Evolutionary conservation across 1,284 basidiomycete genomes (phyloP).

Genomic region (Puccinia horiana): DNA sequence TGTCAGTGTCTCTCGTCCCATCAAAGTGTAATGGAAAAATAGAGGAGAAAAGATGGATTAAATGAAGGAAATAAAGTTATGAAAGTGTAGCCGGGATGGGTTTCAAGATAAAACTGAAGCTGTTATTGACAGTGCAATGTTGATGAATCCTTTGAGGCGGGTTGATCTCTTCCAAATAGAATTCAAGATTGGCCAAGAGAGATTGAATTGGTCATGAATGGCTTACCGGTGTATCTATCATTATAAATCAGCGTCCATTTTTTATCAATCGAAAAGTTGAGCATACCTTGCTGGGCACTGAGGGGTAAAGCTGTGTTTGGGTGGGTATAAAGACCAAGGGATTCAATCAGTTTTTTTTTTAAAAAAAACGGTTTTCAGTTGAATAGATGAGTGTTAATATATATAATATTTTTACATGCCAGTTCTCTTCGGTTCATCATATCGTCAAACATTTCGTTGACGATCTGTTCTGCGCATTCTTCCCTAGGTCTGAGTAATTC

Average conservation of each 20-base stretch:
- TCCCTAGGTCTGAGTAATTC: slow-evolving; percentile 31
- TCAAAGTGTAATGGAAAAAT: no score
- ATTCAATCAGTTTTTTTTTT: background rate
- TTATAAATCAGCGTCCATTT: slow-evolving; percentile 49
- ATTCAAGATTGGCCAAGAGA: background rate
- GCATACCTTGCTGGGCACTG: slow-evolving; percentile 45
- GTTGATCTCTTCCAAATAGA: background rate
- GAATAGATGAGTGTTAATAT: background rate
- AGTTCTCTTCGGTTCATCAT: slow-evolving; percentile 48
- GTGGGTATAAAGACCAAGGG: background rate
- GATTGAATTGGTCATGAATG: background rate
- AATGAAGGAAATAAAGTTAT: no score
- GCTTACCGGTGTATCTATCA: slow-evolving; percentile 38
- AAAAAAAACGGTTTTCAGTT: background rate
- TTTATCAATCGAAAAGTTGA: slow-evolving; percentile 48
- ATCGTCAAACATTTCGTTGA: slow-evolving; percentile 48
- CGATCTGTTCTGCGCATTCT: slow-evolving; percentile 7
- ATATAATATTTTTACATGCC: slow-evolving; percentile 33
- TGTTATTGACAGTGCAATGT: background rate
- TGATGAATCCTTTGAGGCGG: background rate
- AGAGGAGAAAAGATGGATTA: no score
- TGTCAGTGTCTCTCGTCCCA: no score
- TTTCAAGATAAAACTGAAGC: background rate
- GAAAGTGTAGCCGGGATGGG: background rate
- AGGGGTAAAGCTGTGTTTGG: slow-evolving; percentile 14